Base-by-base conservation (phyloP, 345 rosid species). In the Chamaenerion angustifolium region DNA sequence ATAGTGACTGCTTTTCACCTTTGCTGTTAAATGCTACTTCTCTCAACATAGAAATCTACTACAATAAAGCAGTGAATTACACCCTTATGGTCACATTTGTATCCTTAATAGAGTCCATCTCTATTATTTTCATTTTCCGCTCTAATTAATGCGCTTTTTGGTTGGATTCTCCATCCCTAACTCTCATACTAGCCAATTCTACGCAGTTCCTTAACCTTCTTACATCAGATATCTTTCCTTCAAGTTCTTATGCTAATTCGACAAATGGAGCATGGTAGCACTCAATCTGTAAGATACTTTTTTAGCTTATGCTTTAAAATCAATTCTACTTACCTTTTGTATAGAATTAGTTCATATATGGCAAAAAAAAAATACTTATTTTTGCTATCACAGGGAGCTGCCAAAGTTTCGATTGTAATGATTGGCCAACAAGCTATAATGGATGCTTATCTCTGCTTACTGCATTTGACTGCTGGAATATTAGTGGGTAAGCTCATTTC, bases 61-160 rank as follows among this genome's bases (percentile, higher is more conserved):
- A 82, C 57, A 92, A 84, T 63, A 87, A 87, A 77, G 98, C 98
- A 66, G 98, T 92, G 67, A 92, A 92, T 71, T 87, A 92, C 71
- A 87, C 96, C 45, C 66, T 92, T 71, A 87, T 92, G 95, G 96
- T 92, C 77, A 87, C 96, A 48, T 92, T 92, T 77, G 98, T 92
- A 92, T 92, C 98, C 98, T n/a, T n/a, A n/a, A n/a, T n/a, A n/a
- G n/a, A n/a, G n/a, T n/a, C n/a, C n/a, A n/a, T n/a, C n/a, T n/a
- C n/a, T n/a, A n/a, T n/a, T n/a, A n/a, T n/a, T n/a, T n/a, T n/a
- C n/a, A n/a, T n/a, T n/a, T n/a, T n/a, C n/a, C n/a, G n/a, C n/a
- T n/a, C n/a, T n/a, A 21, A 21, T 21, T 21, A 21, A 31, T 31
- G 37, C 37, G 5, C 37, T 31, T 31, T 8, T 31, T 31, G 37